Percentiles rank a stretch among this genome's conserved stretches.
phyloP scores from a whole-genome alignment of 2,329 filamentous ascomycete species.

The Diaporthe sp. region DNA sequence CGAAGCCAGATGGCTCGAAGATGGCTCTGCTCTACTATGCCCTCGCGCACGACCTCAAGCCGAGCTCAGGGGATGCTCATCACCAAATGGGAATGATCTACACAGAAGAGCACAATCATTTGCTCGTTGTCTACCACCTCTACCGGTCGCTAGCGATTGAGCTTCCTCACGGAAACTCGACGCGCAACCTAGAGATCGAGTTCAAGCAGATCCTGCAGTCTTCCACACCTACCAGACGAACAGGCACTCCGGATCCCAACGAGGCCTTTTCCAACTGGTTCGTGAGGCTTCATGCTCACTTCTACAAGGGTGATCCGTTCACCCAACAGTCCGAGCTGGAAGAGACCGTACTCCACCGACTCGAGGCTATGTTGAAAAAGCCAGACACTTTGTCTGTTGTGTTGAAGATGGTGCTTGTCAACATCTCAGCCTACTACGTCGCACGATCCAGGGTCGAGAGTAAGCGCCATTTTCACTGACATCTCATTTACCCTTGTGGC shows the following conservation, averaged over 20 bases:
- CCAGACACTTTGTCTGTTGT: constrained; percentile 75
- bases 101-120: constrained; percentile 81
- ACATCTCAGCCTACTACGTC: constrained; percentile 86
- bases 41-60: constrained; percentile 83
- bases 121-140: constrained; percentile 90
- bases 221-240: constrained; percentile 50
- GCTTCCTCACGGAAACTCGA: constrained; percentile 81
- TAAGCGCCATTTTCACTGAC: constrained; percentile 50
- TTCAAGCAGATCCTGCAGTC: constrained; percentile 71
- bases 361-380: constrained; percentile 80
- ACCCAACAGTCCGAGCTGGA: constrained; percentile 85
- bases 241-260: constrained; percentile 65
- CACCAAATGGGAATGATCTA: constrained; percentile 93
- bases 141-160: constrained; percentile 85
- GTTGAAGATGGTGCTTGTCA: constrained; percentile 86
- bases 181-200: constrained; percentile 83
- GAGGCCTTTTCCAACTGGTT: constrained; percentile 85
- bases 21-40: constrained; percentile 87
- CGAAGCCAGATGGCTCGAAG: constrained; percentile 82
- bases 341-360: constrained; percentile 84
- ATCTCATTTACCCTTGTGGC: neutral
- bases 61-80: constrained; percentile 84
- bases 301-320: constrained; percentile 83
- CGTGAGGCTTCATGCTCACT: constrained; percentile 86
- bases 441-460: constrained; percentile 73